phyloP scores from a whole-genome alignment of 495 filamentous ascomycete species.

The Penicillium verhagenii region DNA sequence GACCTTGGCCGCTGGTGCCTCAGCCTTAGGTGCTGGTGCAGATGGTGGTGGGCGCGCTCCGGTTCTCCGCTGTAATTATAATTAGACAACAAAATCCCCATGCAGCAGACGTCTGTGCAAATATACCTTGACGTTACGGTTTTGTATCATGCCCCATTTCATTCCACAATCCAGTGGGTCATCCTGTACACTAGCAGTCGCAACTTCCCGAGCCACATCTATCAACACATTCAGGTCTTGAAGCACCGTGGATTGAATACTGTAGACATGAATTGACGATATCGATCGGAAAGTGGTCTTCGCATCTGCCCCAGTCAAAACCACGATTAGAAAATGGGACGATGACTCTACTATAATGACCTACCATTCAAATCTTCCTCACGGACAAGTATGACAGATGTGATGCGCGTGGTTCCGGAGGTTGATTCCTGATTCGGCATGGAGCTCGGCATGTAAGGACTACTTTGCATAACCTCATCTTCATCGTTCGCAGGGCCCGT shows the following conservation, averaged over 20 bases:
- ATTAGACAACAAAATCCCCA: slow-evolving; percentile 20
- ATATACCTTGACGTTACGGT: slow-evolving; percentile 58
- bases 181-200: slow-evolving; percentile 52
- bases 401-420: slow-evolving; percentile 37
- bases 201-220: slow-evolving; percentile 61
- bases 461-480: slow-evolving; percentile 75
- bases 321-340: slow-evolving; percentile 6
- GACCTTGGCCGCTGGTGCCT: slow-evolving; percentile 12
- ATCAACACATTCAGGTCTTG: slow-evolving; percentile 76
- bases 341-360: slow-evolving; percentile 1
- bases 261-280: slow-evolving; percentile 82
- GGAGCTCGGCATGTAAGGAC: slow-evolving; percentile 60
- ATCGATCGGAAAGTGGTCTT: slow-evolving; percentile 69
- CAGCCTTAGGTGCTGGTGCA: slow-evolving; percentile 14
- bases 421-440: slow-evolving; percentile 50
- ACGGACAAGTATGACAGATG: slow-evolving; percentile 67
- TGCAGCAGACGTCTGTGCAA: not conserved
- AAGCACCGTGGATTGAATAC: slow-evolving; percentile 66
- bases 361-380: slow-evolving; percentile 79
- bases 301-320: slow-evolving; percentile 52
- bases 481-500: slow-evolving; percentile 49
- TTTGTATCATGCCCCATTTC: slow-evolving; percentile 69
- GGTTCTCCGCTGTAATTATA: slow-evolving; percentile 45
- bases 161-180: slow-evolving; percentile 60
- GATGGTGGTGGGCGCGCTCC: slow-evolving; percentile 34